Evolutionary conservation across 352 stramenopile genomes (phyloP).

Genomic region (Nothophytophthora sp.): DNA sequence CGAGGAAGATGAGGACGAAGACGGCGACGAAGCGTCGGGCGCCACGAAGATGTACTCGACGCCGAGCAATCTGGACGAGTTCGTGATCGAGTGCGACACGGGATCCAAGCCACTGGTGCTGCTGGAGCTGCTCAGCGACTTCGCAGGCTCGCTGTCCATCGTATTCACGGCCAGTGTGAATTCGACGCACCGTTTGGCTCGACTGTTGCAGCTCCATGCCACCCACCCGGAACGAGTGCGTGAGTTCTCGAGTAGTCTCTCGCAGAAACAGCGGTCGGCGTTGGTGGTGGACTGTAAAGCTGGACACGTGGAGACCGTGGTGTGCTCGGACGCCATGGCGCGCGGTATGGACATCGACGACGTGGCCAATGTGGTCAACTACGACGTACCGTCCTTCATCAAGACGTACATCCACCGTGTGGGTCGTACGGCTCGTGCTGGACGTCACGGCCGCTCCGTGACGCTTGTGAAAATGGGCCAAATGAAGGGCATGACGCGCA

Average conservation of each 20-base stretch:
- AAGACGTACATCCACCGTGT: conserved; percentile 93
- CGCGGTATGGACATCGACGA: conserved; percentile 94
- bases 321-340: conserved; percentile 93
- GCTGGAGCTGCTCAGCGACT: conserved; percentile 90
- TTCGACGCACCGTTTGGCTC: conserved; percentile 95
- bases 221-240: conserved; percentile 56
- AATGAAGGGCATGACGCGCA: conserved; percentile 76
- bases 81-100: conserved; percentile 92
- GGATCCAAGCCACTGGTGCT: conserved; percentile 96
- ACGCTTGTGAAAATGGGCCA: conserved; percentile 87
- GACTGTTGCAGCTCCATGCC: conserved; percentile 91
- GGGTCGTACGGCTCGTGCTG: conserved; percentile 79
- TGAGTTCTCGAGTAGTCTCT: conserved; percentile 83
- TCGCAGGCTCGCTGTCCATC: conserved; percentile 81
- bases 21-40: conserved; percentile 13
- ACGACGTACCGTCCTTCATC: conserved; percentile 91
- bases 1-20: conserved; percentile 28
- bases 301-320: conserved; percentile 70
- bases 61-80: conserved; percentile 82
- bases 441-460: conserved; percentile 68
- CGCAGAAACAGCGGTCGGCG: conserved; percentile 75
- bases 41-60: conserved; percentile 74
- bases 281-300: conserved; percentile 81
- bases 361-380: conserved; percentile 94
- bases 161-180: conserved; percentile 97